Conservation (phyloP, 1,284 basidiomycete genomes). For the Apiotrichum veenhuisii region DNA sequence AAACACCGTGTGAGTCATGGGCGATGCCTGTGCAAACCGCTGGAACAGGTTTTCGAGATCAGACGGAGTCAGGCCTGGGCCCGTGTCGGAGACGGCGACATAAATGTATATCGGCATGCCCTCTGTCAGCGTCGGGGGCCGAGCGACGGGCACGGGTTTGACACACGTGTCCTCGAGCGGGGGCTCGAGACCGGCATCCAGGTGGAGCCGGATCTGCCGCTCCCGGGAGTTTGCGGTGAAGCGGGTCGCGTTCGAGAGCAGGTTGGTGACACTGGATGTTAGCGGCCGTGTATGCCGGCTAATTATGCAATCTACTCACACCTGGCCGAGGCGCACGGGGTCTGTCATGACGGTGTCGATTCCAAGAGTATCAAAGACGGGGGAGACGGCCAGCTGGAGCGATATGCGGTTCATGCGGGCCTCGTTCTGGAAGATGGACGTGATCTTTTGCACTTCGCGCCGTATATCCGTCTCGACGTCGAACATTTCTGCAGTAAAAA, state of each 20-base stretch:
- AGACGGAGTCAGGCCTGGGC: conserved; percentile 36
- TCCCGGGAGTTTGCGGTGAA: conserved; percentile 19
- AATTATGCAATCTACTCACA: conserved; percentile 17
- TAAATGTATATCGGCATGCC: conserved; percentile 32
- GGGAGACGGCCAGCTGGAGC: conserved; percentile 7
- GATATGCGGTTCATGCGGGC: conserved; percentile 32
- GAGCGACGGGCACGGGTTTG: conserved; percentile 25
- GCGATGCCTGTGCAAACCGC: conserved; percentile 36
- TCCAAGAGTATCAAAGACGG: conserved; percentile 7
- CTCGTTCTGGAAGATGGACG: conserved; percentile 50
- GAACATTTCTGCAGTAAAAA: conserved; percentile 23
- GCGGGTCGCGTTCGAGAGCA: conserved; percentile 43
- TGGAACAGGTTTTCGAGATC: conserved; percentile 38
- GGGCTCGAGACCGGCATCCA: conserved; percentile 37
- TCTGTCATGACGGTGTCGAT: conserved; percentile 32
- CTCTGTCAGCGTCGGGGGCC: neutral
- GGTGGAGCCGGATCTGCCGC: too few relatives aligned
- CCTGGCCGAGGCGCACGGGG: conserved; percentile 44
- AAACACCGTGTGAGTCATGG: conserved; percentile 39
- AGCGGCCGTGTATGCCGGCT: too few relatives aligned
- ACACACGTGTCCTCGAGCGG: conserved; percentile 30
- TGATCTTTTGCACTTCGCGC: conserved; percentile 40
- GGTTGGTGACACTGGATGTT: conserved; percentile 29
- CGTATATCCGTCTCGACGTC: conserved; percentile 45
- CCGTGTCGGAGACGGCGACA: conserved; percentile 34